Conservation (phyloP, 768 basidiomycete genomes). For the Pleurotus giganteus region DNA sequence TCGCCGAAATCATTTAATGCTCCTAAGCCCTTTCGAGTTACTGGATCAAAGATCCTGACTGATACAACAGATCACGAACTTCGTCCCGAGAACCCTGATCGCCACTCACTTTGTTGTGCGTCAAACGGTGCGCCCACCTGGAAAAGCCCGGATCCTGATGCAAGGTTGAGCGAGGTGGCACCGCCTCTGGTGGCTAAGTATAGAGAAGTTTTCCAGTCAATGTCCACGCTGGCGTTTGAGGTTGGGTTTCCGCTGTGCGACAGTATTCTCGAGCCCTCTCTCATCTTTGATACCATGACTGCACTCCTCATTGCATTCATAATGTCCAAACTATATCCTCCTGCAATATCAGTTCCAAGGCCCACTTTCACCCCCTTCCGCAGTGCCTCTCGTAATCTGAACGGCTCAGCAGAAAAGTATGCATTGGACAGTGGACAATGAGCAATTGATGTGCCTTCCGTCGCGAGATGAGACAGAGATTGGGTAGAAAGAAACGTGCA, state of each 20-base stretch:
- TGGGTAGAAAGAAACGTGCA: conserved; percentile 73
- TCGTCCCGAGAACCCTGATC: conserved; percentile 1
- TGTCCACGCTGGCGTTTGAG: conserved; percentile 33
- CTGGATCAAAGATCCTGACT: conserved; percentile 50
- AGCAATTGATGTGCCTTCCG: conserved; percentile 61
- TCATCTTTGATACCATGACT: conserved; percentile 67
- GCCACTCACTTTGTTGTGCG: conserved; percentile 68
- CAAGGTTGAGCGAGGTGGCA: conserved; percentile 64
- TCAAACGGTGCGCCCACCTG: conserved; percentile 66
- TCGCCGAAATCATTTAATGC: conserved; percentile 69
- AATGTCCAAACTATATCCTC: conserved; percentile 79
- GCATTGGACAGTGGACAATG: conserved; percentile 89
- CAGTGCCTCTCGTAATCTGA: conserved; percentile 71
- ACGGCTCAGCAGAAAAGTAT: conserved; percentile 77
- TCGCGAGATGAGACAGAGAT: conserved; percentile 49
- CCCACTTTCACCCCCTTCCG: conserved; percentile 64
- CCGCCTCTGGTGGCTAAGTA: conserved; percentile 85
- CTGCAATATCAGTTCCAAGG: conserved; percentile 83
- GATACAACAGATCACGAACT: no score
- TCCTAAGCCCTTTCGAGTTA: conserved; percentile 47
- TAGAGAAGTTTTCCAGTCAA: conserved; percentile 81
- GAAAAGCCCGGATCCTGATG: conserved; percentile 46
- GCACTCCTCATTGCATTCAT: conserved; percentile 80
- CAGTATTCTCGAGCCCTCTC: conserved; percentile 48
- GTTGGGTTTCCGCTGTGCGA: conserved; percentile 14